phyloP scores from a whole-genome alignment of 345 rosid species.

The Cardamine resedifolia region DNA sequence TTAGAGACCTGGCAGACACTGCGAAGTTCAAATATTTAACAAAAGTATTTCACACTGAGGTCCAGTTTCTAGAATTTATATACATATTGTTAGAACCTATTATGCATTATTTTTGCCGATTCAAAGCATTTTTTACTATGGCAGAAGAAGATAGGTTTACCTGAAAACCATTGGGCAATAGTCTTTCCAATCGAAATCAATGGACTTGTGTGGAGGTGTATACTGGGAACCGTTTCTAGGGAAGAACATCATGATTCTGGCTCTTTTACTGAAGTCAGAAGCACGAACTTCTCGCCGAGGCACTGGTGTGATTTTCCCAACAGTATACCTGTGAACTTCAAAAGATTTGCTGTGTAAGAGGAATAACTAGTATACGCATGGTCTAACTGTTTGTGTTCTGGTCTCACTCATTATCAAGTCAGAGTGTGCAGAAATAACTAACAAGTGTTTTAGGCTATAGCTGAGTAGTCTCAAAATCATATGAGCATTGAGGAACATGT shows the following conservation, averaged over 20 bases:
- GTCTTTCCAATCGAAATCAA: slow-evolving; percentile 94
- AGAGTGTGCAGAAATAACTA: background rate
- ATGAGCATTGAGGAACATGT: background rate
- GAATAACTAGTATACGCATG: slow-evolving; percentile 1
- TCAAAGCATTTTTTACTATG: background rate
- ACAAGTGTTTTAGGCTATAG: background rate
- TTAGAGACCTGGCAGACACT: background rate
- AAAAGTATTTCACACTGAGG: background rate
- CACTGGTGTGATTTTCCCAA: slow-evolving; percentile 95
- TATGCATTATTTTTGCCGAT: background rate
- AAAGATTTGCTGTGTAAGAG: slow-evolving; percentile 25
- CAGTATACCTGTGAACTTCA: slow-evolving; percentile 82
- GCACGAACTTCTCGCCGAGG: slow-evolving; percentile 85
- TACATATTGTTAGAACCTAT: background rate
- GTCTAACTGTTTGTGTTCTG: slow-evolving; percentile 9
- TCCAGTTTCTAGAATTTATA: background rate
- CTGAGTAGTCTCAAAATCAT: slow-evolving; percentile 10
- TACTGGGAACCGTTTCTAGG: slow-evolving; percentile 83
- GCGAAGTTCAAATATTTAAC: background rate
- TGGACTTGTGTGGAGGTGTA: slow-evolving; percentile 84
- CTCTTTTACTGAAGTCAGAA: slow-evolving; percentile 87
- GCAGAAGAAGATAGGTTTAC: slow-evolving; percentile 41
- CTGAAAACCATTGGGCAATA: slow-evolving; percentile 99
- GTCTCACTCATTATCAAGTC: slow-evolving; percentile 12
- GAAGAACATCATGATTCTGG: slow-evolving; percentile 91